Conservation (phyloP, 2,329 filamentous ascomycete genomes). For the Pyricularia sp. region DNA sequence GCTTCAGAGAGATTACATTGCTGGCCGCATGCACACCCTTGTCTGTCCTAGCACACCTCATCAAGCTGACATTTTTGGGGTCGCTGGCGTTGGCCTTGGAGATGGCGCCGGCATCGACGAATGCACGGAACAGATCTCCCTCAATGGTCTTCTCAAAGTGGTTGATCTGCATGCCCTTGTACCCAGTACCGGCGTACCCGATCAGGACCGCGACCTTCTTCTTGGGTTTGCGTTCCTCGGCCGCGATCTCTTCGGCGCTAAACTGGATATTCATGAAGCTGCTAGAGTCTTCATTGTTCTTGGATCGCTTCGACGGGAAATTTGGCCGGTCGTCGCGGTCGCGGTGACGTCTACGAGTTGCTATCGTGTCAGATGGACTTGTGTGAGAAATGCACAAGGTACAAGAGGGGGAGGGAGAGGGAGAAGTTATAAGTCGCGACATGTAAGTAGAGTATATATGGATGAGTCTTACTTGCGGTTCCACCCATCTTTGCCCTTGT, state of each 20-base stretch:
- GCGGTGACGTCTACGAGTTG: not conserved
- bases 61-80: slow-evolving; percentile 88
- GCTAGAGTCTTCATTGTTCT: slow-evolving; percentile 27
- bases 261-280: slow-evolving; percentile 43
- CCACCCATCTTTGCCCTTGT: not conserved
- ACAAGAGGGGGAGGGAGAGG: not conserved
- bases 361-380: not conserved
- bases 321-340: slow-evolving; percentile 1
- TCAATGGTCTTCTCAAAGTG: slow-evolving; percentile 82
- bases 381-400: not conserved
- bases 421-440: not conserved
- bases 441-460: not conserved
- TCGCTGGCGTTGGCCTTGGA: slow-evolving; percentile 95
- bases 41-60: slow-evolving; percentile 89
- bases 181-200: slow-evolving; percentile 90
- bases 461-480: not conserved
- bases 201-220: slow-evolving; percentile 92
- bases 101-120: slow-evolving; percentile 82
- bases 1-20: slow-evolving; percentile 87
- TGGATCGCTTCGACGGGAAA: slow-evolving; percentile 35
- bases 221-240: slow-evolving; percentile 74
- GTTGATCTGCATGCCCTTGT: slow-evolving; percentile 93
- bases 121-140: slow-evolving; percentile 83
- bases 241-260: slow-evolving; percentile 69
- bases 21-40: slow-evolving; percentile 95